These are phyloP conservation scores for Cnidoscolus chayamansa DNA, from an alignment of 441 rosid species.

Conservation along the genomic window DNA sequence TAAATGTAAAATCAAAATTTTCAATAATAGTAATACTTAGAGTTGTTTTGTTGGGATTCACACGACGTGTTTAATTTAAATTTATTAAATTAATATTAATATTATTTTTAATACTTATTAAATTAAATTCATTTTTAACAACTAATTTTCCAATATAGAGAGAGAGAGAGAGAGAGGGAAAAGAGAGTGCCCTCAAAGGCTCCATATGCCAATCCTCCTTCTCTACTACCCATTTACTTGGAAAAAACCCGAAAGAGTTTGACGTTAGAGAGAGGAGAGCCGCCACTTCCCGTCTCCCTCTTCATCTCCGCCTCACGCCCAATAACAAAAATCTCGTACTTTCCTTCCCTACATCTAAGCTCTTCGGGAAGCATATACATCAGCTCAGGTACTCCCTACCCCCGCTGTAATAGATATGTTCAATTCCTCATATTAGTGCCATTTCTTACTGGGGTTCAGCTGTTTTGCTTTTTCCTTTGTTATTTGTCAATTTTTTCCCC, in stretches of 20 bases:
- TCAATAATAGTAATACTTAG: too few species aligned
- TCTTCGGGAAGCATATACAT: background rate
- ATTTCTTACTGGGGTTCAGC: conserved; percentile 22
- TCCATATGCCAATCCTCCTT: too few species aligned
- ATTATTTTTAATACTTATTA: too few species aligned
- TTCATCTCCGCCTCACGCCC: background rate
- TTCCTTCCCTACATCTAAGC: background rate
- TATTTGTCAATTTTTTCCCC: background rate
- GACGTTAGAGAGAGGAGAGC: conserved; percentile 28
- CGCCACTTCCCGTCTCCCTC: conserved; percentile 23
- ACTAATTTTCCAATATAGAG: too few species aligned
- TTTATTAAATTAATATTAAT: too few species aligned
- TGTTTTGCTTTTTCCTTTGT: conserved; percentile 8
- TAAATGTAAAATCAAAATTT: too few species aligned
- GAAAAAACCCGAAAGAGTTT: conserved; percentile 26
- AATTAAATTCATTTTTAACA: too few species aligned
- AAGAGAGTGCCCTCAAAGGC: too few species aligned
- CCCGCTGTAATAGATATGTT: background rate
- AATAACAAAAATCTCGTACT: background rate
- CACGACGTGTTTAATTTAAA: too few species aligned
- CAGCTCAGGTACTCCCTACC: conserved; percentile 27
- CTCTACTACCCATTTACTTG: conserved; percentile 40
- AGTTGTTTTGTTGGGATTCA: too few species aligned
- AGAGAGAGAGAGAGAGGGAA: too few species aligned
- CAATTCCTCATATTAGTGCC: background rate